Percentiles rank a stretch among this genome's conserved stretches.
Evolutionary conservation across 192 early-diverging fungal species (phyloP).

Genomic region (Coemansia guatemalensis): DNA sequence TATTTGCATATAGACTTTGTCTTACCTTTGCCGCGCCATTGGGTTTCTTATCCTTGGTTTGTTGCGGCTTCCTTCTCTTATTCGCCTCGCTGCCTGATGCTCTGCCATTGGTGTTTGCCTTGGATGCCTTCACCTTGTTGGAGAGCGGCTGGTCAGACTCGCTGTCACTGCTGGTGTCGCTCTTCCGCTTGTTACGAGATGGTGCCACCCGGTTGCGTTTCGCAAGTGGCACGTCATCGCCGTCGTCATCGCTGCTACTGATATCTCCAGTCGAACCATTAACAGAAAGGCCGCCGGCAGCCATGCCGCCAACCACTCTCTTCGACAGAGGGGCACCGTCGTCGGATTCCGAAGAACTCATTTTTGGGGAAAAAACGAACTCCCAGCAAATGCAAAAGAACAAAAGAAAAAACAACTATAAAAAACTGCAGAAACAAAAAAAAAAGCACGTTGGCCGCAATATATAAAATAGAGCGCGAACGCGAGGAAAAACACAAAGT

Average conservation of each 20-base stretch:
- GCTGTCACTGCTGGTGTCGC: constrained; percentile 22
- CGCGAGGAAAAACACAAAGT: constrained; percentile 13
- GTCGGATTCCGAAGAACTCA: constrained; percentile 51
- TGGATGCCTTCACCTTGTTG: constrained; percentile 23
- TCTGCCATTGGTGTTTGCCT: constrained; percentile 13
- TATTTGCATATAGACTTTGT: not conserved
- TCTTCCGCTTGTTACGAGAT: constrained; percentile 14
- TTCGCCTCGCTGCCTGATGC: constrained; percentile 3
- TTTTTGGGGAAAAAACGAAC: constrained; percentile 8
- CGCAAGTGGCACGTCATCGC: constrained; percentile 43
- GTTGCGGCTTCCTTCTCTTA: constrained; percentile 9
- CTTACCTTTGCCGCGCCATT: constrained; percentile 22
- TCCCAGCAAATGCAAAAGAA: not conserved
- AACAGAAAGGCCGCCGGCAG: not conserved
- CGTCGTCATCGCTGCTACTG: constrained; percentile 22
- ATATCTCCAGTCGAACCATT: not conserved
- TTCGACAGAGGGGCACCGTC: constrained; percentile 43
- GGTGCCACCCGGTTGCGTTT: constrained; percentile 11
- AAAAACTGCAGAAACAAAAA: constrained; percentile 1
- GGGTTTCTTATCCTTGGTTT: not conserved
- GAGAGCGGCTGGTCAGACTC: constrained; percentile 53
- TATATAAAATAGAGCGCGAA: constrained; percentile 1
- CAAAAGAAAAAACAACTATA: not conserved
- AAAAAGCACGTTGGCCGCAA: not conserved
- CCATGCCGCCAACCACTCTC: constrained; percentile 16